Conservation (phyloP, 2,329 filamentous ascomycete species). For the Madurella mycetomatis region DNA sequence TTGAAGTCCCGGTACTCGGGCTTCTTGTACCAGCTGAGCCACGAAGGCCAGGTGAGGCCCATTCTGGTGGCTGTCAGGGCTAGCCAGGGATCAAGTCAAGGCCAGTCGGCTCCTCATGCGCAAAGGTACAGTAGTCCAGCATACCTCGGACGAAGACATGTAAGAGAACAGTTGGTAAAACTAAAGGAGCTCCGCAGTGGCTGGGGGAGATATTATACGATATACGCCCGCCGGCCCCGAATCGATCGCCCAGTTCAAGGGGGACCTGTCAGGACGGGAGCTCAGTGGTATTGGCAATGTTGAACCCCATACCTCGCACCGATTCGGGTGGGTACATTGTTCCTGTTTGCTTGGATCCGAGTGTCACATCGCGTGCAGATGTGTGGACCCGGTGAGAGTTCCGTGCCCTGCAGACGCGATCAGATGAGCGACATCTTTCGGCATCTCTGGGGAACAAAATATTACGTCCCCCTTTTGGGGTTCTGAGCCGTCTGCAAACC, state of each 20-base stretch:
- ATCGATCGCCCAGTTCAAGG: too few relatives aligned
- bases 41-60: slow-evolving; percentile 29
- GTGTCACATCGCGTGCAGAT: background rate
- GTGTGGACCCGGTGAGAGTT: background rate
- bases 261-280: background rate
- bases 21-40: slow-evolving; percentile 46
- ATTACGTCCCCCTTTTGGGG: too few relatives aligned
- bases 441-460: too few relatives aligned
- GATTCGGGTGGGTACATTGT: background rate
- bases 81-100: background rate
- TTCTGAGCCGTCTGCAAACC: too few relatives aligned
- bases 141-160: background rate
- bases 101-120: background rate
- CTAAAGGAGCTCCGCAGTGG: too few relatives aligned
- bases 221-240: too few relatives aligned
- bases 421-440: too few relatives aligned
- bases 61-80: slow-evolving; percentile 19
- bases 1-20: slow-evolving; percentile 46
- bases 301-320: background rate
- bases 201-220: too few relatives aligned
- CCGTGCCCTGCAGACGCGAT: slow-evolving; percentile 1
- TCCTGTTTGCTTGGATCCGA: slow-evolving; percentile 7
- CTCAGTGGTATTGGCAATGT: background rate
- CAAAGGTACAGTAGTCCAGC: background rate
- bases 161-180: too few relatives aligned